Base-by-base conservation (phyloP, 2,329 filamentous ascomycete species). In the Fusarium citri region DNA sequence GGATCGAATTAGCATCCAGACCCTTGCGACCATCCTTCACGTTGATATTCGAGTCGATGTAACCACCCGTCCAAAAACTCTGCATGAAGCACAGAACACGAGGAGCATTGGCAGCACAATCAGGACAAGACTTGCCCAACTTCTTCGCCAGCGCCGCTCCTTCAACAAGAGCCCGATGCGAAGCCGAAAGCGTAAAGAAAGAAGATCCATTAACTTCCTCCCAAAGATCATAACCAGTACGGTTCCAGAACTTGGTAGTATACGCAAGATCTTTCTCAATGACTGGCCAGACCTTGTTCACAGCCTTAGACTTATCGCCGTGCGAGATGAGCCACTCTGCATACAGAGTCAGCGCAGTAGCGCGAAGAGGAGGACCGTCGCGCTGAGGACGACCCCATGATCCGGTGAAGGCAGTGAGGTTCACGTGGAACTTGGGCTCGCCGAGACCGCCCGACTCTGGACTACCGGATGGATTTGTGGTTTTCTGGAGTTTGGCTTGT, bases 161-260 rank as follows among this genome's bases (percentile, higher is more conserved):
- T 78, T 92, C 88, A 7, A 88, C 82, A 8, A 89, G 81, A n/a
- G 87, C 83, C 74, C 63, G 68, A 77, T 94, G 89, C 55, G 91
- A 87, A 22, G 86, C 86, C 6, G 88, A 87, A 28, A 89, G 81
- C 0, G 92, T 94, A 79, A 94, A 95, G 82, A 93, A 94, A 0
- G 91, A 93, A 23, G 87, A 89, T 51, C 91, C 91, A n/a, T 84
- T 81, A 12, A 94, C 87, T 76, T 94, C 92, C 76, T 94, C 92
- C 92, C 92, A 94, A 1, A 95, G 84, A 76, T 95, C 92, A 69
- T 88, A 94, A 1, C 85, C 85, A 4, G 84, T 86, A 54, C 83
- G 77, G 72, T 86, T 86, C 87, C 89, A 92, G 80, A 92, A 91
- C 74, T 92, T 87, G 2, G 87, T 85, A 5, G 92, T 88, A 68